Evolutionary conservation across 2,329 filamentous ascomycete species (phyloP), one percentile per base, ranked within the genome.

Genomic region (Ceratocystis cubensis): DNA sequence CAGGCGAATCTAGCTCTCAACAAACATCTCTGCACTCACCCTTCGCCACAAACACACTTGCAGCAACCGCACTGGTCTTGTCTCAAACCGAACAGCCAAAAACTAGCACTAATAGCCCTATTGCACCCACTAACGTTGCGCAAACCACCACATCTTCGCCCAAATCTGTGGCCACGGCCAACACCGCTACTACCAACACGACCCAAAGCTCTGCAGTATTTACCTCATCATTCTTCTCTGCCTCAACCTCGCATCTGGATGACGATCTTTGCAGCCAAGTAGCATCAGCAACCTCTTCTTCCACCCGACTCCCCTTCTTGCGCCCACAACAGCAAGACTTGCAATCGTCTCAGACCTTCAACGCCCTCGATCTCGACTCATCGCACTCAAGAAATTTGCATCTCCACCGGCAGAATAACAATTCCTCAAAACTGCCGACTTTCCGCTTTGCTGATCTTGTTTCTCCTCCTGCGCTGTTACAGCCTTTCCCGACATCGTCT

Each of bases 381-480:
- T 63, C 64, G 25, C 61, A 65, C 61, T 65, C 67, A n/a, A 56
- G 33, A n/a, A 68, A 61, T 50, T 69, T 73, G 65, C 79, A 83
- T 70, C 73, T 74, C 57, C 81, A 83, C 73, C 80, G 81, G 65
- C 79, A 80, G 70, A 80, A 73, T 72, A 78, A 83, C 73, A 82
- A 78, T 71, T 79, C 80, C 48, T 83, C 81, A 69, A 83, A 83
- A 71, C 74, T 83, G 70, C 81, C 82, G 33, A 77, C 81, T 25
- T 82, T 80, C 73, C 81, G 81, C 67, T 81, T 81, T 71, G 78
- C 76, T 70, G 81, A 83, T 73, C 74, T 79, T 65, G 68, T 71
- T 44, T 70, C 73, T 61, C 73, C 46, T 70, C 72, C 46, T 46
- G 33, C n/a, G 33, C 45, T 61, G 46, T 69, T 73, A 59, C 72